A percentile compares a stretch with the other conserved stretches of the same genome.
These are phyloP conservation scores for Mitragyna speciosa DNA, from an alignment of 257 asterid genomes.

Conservation along the genomic window DNA sequence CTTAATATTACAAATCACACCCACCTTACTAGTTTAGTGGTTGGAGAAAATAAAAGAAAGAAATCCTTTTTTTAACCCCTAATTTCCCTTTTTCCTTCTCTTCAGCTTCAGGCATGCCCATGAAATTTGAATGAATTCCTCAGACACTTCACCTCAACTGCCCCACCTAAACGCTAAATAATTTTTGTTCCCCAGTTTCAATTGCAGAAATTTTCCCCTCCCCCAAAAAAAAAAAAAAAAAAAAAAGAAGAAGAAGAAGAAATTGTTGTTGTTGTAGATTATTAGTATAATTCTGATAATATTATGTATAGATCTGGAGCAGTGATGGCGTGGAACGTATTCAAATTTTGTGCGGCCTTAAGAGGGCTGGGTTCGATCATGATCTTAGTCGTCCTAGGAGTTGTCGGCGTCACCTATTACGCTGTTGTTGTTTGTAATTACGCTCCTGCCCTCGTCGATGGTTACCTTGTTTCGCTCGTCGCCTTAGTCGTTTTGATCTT, in stretches of 20 bases:
- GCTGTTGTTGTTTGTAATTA: constrained; percentile 82
- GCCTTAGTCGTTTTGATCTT: constrained; percentile 61
- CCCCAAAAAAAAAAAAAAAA: no score
- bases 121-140: background rate
- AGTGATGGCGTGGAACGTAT: constrained; percentile 98
- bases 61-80: background rate
- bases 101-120: background rate
- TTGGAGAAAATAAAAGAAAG: no score
- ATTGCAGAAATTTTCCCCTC: background rate
- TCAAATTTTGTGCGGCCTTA: constrained; percentile 93
- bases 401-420: constrained; percentile 89
- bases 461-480: constrained; percentile 64
- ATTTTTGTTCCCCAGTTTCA: background rate
- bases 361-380: constrained; percentile 96
- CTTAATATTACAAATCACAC: background rate
- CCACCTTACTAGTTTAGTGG: no score
- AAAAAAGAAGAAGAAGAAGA: no score
- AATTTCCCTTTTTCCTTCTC: background rate
- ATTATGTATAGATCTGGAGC: constrained; percentile 98
- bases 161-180: constrained; percentile 8
- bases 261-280: background rate
- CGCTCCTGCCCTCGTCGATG: constrained; percentile 76
- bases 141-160: background rate
- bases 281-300: background rate
- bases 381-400: constrained; percentile 87